Base-by-base conservation (phyloP, 2,329 filamentous ascomycete genomes). In the Fusarium chaquense region DNA sequence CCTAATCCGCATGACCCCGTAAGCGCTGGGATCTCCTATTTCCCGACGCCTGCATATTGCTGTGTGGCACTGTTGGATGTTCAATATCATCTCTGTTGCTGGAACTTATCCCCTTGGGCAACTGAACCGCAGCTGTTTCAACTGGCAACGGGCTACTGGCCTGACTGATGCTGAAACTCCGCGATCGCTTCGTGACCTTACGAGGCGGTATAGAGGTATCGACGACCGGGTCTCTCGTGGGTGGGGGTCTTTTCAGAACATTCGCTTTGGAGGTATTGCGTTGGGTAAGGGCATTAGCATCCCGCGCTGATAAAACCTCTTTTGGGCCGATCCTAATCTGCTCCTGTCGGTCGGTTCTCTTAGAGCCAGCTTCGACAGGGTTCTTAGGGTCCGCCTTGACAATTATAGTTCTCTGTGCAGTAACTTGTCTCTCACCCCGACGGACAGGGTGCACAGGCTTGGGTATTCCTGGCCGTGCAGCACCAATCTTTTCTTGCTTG, bases 141-240 rank as follows among this genome's bases (percentile, higher is more conserved):
- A 60, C n/a, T 11, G 67, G 72, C 18, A 75, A 52, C 1, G 75
- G 75, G n/a, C 75, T 77, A 15, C 75, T 76, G 10, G 49, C 69
- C 20, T 75, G 75, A 10, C 73, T 75, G 22, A 77, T 35, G 41
- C 73, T 77, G 49, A 76, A 75, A 28, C 62, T 70, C 26, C 73
- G 69, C n/a, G 64, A 58, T 10, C 46, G n/a, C 33, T 62, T 73
- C 6, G 54, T 58, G 4, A 20, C 43, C 50, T 72, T 74, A 8
- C 56, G 61, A 36, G 33, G 28, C 12, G 52, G 32, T 4, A 43
- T 44, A 11, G 41, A 44, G n/a, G 36, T 7, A 40, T 51, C 49
- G 32, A 43, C n/a, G 16, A 51, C 28, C 1, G 47, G 26, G 3
- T 38, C 35, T 30, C 33, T 43, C 20, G 46, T 28, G 9, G 26